Conservation (phyloP, 306 rosid species). For the Canavalia ensiformis region DNA sequence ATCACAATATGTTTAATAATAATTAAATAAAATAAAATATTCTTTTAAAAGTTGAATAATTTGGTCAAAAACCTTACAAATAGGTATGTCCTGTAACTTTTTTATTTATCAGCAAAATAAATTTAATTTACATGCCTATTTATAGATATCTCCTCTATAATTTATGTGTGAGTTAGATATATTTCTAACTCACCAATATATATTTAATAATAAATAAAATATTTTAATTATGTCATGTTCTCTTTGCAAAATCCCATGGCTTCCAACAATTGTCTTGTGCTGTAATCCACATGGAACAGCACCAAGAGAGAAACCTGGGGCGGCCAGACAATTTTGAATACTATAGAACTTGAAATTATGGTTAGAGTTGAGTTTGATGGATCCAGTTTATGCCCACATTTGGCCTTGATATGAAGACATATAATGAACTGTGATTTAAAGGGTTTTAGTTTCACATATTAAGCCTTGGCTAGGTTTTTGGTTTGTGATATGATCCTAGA, state of each 20-base stretch:
- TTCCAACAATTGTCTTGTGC: slow-evolving; percentile 9
- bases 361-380: neutral
- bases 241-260: neutral
- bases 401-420: neutral
- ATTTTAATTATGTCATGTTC: neutral
- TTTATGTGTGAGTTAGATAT: neutral
- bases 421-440: neutral
- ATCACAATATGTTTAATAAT: too few relatives aligned
- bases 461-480: neutral
- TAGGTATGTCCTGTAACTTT: neutral
- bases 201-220: neutral
- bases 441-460: neutral
- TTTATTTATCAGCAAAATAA: neutral
- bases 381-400: neutral
- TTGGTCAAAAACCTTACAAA: neutral
- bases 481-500: slow-evolving; percentile 9
- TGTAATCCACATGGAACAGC: neutral
- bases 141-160: neutral
- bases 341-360: neutral
- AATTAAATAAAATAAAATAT: neutral
- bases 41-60: neutral
- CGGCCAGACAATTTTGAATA: neutral
- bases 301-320: neutral
- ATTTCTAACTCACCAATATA: neutral
- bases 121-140: neutral